phyloP scores from a whole-genome alignment of 1,139 yeast genomes.

The Candida glucosophila region DNA sequence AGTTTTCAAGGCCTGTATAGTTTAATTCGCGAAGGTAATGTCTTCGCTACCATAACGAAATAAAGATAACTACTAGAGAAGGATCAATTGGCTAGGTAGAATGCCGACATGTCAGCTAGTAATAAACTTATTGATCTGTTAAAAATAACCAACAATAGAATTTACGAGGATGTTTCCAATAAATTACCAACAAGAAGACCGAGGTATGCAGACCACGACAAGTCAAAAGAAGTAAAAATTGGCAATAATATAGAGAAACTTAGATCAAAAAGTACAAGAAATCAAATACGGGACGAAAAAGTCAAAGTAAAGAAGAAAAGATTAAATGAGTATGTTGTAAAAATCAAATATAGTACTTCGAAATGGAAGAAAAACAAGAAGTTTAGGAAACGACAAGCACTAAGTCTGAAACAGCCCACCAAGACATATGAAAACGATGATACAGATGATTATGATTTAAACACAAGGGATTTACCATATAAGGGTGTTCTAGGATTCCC shows the following conservation, averaged over 20 bases:
- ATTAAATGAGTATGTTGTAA: too few relatives aligned
- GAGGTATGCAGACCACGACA: too few relatives aligned
- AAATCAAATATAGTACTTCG: slow-evolving; percentile 3
- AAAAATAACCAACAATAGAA: slow-evolving; percentile 18
- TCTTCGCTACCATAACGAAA: too few relatives aligned
- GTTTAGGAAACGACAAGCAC: not conserved
- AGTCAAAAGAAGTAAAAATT: too few relatives aligned
- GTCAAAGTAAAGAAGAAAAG: too few relatives aligned
- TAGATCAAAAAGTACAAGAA: slow-evolving; percentile 9
- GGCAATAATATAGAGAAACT: slow-evolving; percentile 8
- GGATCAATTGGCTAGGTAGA: too few relatives aligned
- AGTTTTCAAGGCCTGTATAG: too few relatives aligned
- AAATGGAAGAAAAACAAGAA: not conserved
- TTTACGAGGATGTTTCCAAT: slow-evolving; percentile 13
- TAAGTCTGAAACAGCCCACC: too few relatives aligned
- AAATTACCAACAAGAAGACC: not conserved
- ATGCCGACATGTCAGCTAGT: slow-evolving; percentile 7
- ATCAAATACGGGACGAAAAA: too few relatives aligned
- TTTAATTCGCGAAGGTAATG: too few relatives aligned
- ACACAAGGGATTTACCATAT: slow-evolving; percentile 44
- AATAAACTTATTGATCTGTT: slow-evolving; percentile 18
- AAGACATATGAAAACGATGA: too few relatives aligned
- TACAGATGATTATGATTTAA: slow-evolving; percentile 3
- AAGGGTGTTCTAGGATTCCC: slow-evolving; percentile 53
- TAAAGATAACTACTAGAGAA: too few relatives aligned